Conservation (phyloP, 257 asterid genomes). For the Buddleja alternifolia region DNA sequence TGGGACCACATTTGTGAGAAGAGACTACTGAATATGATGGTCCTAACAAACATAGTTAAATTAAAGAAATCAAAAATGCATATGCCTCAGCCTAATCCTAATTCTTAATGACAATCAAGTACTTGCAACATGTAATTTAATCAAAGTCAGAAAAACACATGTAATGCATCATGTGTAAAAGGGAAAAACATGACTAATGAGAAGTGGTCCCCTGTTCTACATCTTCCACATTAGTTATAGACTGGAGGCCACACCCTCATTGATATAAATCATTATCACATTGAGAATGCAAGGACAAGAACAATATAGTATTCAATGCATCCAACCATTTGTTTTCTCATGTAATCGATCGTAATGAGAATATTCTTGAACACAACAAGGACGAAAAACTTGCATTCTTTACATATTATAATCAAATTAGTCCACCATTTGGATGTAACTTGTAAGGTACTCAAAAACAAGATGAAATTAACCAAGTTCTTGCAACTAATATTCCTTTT, state of each 20-base stretch:
- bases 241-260: slow-evolving; percentile 5
- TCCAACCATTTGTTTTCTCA: slow-evolving; percentile 14
- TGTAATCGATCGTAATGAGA: background rate
- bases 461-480: slow-evolving; percentile 14
- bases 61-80: background rate
- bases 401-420: slow-evolving; percentile 16
- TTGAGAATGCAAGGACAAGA: slow-evolving; percentile 21
- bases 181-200: slow-evolving; percentile 35
- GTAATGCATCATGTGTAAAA: slow-evolving; percentile 12
- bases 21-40: slow-evolving; percentile 17
- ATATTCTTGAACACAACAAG: slow-evolving; percentile 20
- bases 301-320: background rate
- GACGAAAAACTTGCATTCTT: slow-evolving; percentile 2
- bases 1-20: slow-evolving; percentile 40
- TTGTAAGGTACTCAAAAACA: background rate
- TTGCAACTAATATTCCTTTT: background rate
- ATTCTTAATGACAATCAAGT: slow-evolving; percentile 6
- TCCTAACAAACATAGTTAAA: slow-evolving; percentile 8
- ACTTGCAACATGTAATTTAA: slow-evolving; percentile 10
- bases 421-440: too few species aligned
- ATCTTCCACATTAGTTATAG: slow-evolving; percentile 25
- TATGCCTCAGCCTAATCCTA: slow-evolving; percentile 4
- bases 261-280: background rate
- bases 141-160: slow-evolving; percentile 9
- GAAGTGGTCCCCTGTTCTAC: slow-evolving; percentile 58